Evolutionary conservation across 2,329 filamentous ascomycete species (phyloP), one percentile per base, ranked within the genome.

Genomic region (Alternaria sp.): DNA sequence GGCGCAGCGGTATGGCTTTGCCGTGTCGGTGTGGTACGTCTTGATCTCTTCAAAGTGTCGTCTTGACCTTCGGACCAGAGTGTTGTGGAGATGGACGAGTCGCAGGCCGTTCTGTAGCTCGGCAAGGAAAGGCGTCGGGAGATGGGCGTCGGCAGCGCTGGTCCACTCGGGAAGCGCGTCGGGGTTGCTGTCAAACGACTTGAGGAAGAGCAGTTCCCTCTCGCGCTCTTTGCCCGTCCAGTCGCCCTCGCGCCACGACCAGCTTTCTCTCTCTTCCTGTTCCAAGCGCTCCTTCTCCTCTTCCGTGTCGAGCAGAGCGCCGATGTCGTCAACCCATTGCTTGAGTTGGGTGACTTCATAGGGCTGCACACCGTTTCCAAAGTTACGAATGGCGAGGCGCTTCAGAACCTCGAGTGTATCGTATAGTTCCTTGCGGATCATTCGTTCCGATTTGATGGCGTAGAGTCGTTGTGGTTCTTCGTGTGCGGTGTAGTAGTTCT

Each of bases 401-500:
- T 96, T 97, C 53, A 99, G 81, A 3, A 96, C 89, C 68, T 99
- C 95, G 77, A 99, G 88, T 40, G 97, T 91, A 56, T 87, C 86
- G 39, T 97, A 86, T 8, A 98, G 81, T 69, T 98, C 94, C 50
- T 90, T 84, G 40, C 95, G 88, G 46, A 99, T 90, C 65, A 90
- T 85, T 62, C 90, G 91, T 77, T 99, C 95, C 0, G 92, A 88
- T 77, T 92, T 93, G 78, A 98, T 96, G 28, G 90, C 82, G 71
- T 95, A 92, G 17, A 98, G 82, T 36, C 91, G 88, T 67, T 95
- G 90, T 1, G 93, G 92, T 52, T 93, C 85, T 71, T 96, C 91
- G 74, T 98, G 95, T 4, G 92, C 86, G 0, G 93, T 97, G 79
- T 99, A 98, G 80, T 98, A 99, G 70, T 96, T 89, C 79, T 96